Evolutionary conservation across 2,329 filamentous ascomycete genomes (phyloP), one percentile per base, ranked within the genome.

Genomic region (Cercospora sp.): DNA sequence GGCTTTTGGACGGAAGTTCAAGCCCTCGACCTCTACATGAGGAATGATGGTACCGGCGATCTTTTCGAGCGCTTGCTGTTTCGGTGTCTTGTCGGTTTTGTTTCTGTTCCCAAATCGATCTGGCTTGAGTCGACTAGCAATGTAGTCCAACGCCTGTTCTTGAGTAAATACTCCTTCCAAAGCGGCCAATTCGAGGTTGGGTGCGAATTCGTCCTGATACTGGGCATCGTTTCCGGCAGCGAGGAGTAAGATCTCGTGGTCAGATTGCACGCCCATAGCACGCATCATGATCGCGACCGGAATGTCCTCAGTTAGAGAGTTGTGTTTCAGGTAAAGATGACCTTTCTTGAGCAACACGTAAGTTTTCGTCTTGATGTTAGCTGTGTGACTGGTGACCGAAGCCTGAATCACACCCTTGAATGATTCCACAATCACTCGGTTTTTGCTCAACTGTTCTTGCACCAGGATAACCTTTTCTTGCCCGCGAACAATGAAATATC

Each of bases 391-490:
- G 69, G 94, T 99, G 31, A 98, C 95, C 1, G 95, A 98, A 42
- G 96, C 95, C 73, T 94, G 92, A 66, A 98, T 94, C 71, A 96
- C 89, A 68, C 91, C 91, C 81, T 97, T 98, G 82, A 96, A 96
- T 65, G 92, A 90, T 81, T 99, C 96, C 16, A 99, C 94, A 78
- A 99, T 97, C 76, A 99, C 92, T 83, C 95, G 89, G 81, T 99
- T 99, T 86, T 99, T 99, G 86, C 95, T 99, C 77, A 99, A 84
- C 81, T 99, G 95, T 78, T 99, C 96, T 80, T 99, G 95, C 13
- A 99, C 96, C 53, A 99, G 83, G 77, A 99, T 99, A 74, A 99
- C 95, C 83, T 99, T 99, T 80, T 99, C 95, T 20, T 96, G 97
- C 58, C 95, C 95, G 75, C 94, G 93, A 72, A 98, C 93, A 76